Conservation (phyloP, 495 filamentous ascomycete genomes). For the Hypomontagnella monticulosa region DNA sequence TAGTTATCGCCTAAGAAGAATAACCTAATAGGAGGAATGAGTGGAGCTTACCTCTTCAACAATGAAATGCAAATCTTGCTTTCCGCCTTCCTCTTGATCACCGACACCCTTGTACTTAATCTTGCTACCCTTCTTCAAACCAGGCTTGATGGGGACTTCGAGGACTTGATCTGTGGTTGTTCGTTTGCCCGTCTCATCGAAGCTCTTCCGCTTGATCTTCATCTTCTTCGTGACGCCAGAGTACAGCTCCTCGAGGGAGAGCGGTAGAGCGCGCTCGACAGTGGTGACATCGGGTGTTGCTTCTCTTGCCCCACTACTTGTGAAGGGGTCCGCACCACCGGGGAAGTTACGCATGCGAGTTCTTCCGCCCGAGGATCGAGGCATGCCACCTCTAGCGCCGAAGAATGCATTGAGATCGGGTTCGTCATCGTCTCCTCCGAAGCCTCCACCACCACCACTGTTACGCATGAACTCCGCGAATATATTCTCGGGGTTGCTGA, state of each 20-base stretch:
- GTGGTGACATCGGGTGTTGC: slow-evolving; percentile 87
- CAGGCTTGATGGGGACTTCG: slow-evolving; percentile 93
- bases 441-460: slow-evolving; percentile 59
- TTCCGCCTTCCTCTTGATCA: slow-evolving; percentile 96
- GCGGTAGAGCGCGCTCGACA: slow-evolving; percentile 81
- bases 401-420: slow-evolving; percentile 46
- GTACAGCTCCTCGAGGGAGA: slow-evolving; percentile 89
- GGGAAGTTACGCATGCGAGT: slow-evolving; percentile 53
- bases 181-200: slow-evolving; percentile 84
- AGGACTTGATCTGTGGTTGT: slow-evolving; percentile 87
- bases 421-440: slow-evolving; percentile 50
- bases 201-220: slow-evolving; percentile 95
- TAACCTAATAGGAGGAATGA: not conserved
- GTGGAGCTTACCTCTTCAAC: slow-evolving; percentile 82
- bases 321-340: slow-evolving; percentile 52
- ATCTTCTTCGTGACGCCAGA: slow-evolving; percentile 91
- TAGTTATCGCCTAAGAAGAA: slow-evolving; percentile 16
- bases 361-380: slow-evolving; percentile 49
- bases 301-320: slow-evolving; percentile 56
- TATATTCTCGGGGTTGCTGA: slow-evolving; percentile 83
- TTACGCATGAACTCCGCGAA: slow-evolving; percentile 81
- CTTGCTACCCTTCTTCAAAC: slow-evolving; percentile 94
- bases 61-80: slow-evolving; percentile 94
- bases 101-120: slow-evolving; percentile 97
- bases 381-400: slow-evolving; percentile 50